A percentile compares a stretch with the other conserved stretches of the same genome.
phyloP scores from a whole-genome alignment of 2,329 filamentous ascomycete genomes.

The Fusarium sp. region DNA sequence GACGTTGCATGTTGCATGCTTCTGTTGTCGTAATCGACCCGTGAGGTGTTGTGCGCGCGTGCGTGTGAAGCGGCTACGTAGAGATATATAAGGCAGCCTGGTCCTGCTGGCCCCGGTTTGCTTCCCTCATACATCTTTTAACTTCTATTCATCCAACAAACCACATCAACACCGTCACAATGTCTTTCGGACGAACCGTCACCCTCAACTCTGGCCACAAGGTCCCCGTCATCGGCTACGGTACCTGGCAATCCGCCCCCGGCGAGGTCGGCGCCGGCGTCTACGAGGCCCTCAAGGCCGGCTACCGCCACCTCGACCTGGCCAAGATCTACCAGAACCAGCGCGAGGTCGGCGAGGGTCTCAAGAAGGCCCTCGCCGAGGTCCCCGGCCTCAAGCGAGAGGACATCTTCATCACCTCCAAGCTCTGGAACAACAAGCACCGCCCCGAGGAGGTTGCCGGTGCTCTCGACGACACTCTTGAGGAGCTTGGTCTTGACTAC shows the following conservation, averaged over 20 bases:
- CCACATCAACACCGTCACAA: slow-evolving; percentile 44
- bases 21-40: slow-evolving; percentile 8
- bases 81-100: slow-evolving; percentile 22
- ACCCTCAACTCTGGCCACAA: slow-evolving; percentile 73
- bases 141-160: neutral
- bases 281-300: slow-evolving; percentile 70
- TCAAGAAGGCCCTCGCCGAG: slow-evolving; percentile 59
- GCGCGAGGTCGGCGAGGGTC: slow-evolving; percentile 66
- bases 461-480: slow-evolving; percentile 66
- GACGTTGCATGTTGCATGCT: neutral
- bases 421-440: slow-evolving; percentile 72
- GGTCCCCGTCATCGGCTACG: slow-evolving; percentile 70
- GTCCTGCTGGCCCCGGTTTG: neutral
- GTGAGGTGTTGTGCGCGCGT: neutral
- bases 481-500: slow-evolving; percentile 67
- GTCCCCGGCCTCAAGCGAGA: slow-evolving; percentile 64
- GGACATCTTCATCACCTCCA: slow-evolving; percentile 74
- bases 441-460: slow-evolving; percentile 69
- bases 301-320: slow-evolving; percentile 72
- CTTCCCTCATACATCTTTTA: neutral
- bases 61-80: slow-evolving; percentile 1
- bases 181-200: slow-evolving; percentile 68
- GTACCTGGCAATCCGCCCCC: slow-evolving; percentile 76
- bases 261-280: slow-evolving; percentile 74
- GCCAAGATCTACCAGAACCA: slow-evolving; percentile 73